Base-by-base conservation (phyloP, 306 rosid species). In the Corylus americana region DNA sequence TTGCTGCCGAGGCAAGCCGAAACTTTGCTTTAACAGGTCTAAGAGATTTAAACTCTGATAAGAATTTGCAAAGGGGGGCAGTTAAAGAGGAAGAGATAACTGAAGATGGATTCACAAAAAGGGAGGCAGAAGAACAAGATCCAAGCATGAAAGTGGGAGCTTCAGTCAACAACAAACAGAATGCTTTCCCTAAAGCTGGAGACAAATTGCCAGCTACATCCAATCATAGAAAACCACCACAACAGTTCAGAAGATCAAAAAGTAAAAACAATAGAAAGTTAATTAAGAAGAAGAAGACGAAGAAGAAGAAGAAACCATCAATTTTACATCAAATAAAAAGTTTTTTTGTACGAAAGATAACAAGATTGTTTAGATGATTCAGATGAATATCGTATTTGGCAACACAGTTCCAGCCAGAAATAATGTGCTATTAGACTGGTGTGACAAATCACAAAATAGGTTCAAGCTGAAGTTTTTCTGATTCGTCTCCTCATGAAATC, bases 11-110 rank as follows among this genome's bases (percentile, higher is more conserved):
- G 70, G 82, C 82, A 44, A 74, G 79, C 53, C 77, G 59, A 2
- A 85, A 88, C 44, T 73, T 81, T 4, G 84, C 81, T 67, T 85
- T 82, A 70, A 80, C 79, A 44, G 85, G 85, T 80, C 54, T 88
- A 78, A 79, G 83, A 58, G 74, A 81, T 39, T 58, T 82, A 44
- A 45, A 66, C 53, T 67, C 87, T 17, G 29, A 37, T 13, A 70
- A 70, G 27, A 76, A 70, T 76, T 51, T 76, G 59, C 49, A 68
- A 44, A 12, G 47, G 70, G 74, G 81, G 53, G 73, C 63, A 71
- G 48, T 76, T 47, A 55, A 53, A 66, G 79, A 81, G 85, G 83
- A 74, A 49, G 74, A 44, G 45, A n/a, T 53, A 75, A 44, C 13
- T 11, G 35, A 31, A 55, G 71, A 39, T 27, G 73, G 4, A 77